Evolutionary conservation across 495 filamentous ascomycete genomes (phyloP).

Genomic region (Aspergillus baeticus): DNA sequence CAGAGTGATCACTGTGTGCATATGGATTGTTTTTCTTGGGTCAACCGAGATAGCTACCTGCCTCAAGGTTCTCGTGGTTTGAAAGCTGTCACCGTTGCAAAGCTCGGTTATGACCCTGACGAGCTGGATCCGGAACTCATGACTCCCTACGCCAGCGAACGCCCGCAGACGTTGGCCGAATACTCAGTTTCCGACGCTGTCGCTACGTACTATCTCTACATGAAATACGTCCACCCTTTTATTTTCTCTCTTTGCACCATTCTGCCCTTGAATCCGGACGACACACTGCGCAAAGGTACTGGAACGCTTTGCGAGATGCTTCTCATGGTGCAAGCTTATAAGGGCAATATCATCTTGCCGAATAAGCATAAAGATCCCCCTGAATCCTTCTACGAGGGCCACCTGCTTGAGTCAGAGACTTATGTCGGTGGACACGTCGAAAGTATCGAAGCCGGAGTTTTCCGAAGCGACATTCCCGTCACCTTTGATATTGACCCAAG

Average conservation of each 20-base stretch:
- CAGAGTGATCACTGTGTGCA: slow-evolving; percentile 93
- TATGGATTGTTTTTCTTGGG: slow-evolving; percentile 99
- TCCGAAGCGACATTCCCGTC: slow-evolving; percentile 90
- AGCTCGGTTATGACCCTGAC: slow-evolving; percentile 97
- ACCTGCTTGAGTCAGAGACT: slow-evolving; percentile 92
- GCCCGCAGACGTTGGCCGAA: slow-evolving; percentile 90
- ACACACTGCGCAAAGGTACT: slow-evolving; percentile 91
- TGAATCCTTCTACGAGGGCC: slow-evolving; percentile 95
- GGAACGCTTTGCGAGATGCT: slow-evolving; percentile 98
- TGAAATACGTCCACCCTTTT: slow-evolving; percentile 99
- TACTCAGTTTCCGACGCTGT: slow-evolving; percentile 99
- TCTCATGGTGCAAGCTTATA: slow-evolving; percentile 96
- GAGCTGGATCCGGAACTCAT: slow-evolving; percentile 98
- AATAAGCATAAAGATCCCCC: slow-evolving; percentile 93
- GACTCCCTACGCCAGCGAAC: slow-evolving; percentile 89
- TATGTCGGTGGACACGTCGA: slow-evolving; percentile 99
- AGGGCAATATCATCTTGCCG: slow-evolving; percentile 86
- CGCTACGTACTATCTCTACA: slow-evolving; percentile 98
- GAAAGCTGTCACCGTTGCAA: slow-evolving; percentile 96
- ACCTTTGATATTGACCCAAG: slow-evolving; percentile 84
- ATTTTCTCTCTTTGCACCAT: slow-evolving; percentile 98
- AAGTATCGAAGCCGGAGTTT: slow-evolving; percentile 98
- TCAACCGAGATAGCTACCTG: slow-evolving; percentile 97
- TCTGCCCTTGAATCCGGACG: slow-evolving; percentile 88
- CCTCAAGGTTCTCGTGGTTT: slow-evolving; percentile 96